Evolutionary conservation across 2,329 filamentous ascomycete species (phyloP), one percentile per base, ranked within the genome.

Genomic region (Huntiella savannae): DNA sequence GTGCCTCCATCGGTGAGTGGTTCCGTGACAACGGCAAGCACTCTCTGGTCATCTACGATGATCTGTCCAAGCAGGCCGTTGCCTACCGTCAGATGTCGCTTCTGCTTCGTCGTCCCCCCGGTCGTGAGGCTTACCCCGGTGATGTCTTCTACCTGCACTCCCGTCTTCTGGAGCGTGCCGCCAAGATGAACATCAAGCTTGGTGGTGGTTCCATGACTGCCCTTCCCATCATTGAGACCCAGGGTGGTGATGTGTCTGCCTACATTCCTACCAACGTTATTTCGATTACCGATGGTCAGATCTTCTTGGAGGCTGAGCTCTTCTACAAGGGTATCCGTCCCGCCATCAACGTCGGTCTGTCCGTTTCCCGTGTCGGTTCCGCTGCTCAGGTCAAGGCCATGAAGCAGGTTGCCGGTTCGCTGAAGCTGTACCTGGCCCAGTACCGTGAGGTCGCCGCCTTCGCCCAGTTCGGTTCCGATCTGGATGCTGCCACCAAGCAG

Each of bases 301-400:
- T 98, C 69, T 98, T 98, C 84, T 77, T 98, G 74, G 91, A 98
- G 72, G 70, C 88, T 57, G 91, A 98, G 70, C 77, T 96, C 55
- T 98, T 96, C 82, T 96, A 95, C 85, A 98, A 98, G 84, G 91
- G 91, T 92, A 72, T 98, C 69, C 88, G 91, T 63, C 91, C 91
- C 60, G 91, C 91, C 72, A 98, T 98, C 69, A 98, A 98, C 79
- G 91, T 98, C 82, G 91, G 91, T 91, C 84, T 98, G 59, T 98
- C 91, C 61, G 91, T 98, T 59, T 98, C 91, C 58, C 91, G 91
- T 84, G 91, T 98, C 80, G 91, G 91, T 66, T 98, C 91, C 62
- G 85, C 91, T 66, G 91, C 91, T 64, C 91, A 98, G 78, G 78
- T 96, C 68, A 98, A 96, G 84, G 87, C 91, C 71, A 98, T 98